Conservation (phyloP, 1,284 basidiomycete genomes). For the Rhodofomes roseus region DNA sequence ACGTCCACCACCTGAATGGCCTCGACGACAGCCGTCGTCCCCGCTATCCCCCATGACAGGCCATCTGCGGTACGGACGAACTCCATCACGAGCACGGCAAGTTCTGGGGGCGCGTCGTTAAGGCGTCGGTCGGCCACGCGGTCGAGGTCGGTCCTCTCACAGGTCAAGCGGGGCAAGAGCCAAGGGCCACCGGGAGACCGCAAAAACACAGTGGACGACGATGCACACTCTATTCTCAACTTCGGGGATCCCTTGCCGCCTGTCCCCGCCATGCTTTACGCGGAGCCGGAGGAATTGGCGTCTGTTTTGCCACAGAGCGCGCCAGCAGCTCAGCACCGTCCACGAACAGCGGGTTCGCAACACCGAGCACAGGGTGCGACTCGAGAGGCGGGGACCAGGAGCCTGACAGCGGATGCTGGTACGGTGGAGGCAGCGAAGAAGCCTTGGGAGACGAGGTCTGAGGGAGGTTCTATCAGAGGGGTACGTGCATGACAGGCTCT, state of each 20-base stretch:
- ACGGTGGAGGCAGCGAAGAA: constrained; percentile 20
- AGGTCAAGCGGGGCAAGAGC: constrained; percentile 15
- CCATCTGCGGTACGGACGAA: constrained; percentile 35
- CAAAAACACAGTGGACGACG: constrained; percentile 13
- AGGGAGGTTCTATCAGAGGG: constrained; percentile 23
- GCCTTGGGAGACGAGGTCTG: constrained; percentile 23
- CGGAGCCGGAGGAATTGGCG: constrained; percentile 19
- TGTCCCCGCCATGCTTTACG: constrained; percentile 16
- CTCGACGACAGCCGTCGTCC: constrained; percentile 23
- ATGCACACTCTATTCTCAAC: constrained; percentile 12
- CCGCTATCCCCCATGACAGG: constrained; percentile 9
- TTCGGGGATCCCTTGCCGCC: constrained; percentile 17
- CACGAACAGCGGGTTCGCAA: neutral
- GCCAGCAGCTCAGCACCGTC: neutral
- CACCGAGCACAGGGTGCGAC: constrained; percentile 3
- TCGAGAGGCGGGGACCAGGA: neutral
- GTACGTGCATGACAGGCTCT: constrained; percentile 16
- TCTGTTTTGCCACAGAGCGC: neutral
- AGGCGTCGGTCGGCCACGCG: constrained; percentile 31
- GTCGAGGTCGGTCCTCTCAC: constrained; percentile 24
- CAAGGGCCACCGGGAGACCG: constrained; percentile 14
- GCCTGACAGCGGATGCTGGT: constrained; percentile 2
- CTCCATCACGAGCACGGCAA: constrained; percentile 38
- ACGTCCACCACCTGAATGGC: constrained; percentile 25
- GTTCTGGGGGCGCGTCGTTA: constrained; percentile 30